Percentiles rank a stretch among this genome's conserved stretches.
phyloP scores from a whole-genome alignment of 306 rosid genomes.

The Medicago truncatula region MtrunA17r5.0-ANR NC_053048.1:9321501-9322000 shows the following conservation, averaged over 20 bases:
- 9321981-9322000: conserved; percentile 26
- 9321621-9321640: conserved; percentile 42
- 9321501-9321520: conserved; percentile 42
- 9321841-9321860: neutral
- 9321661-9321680: conserved; percentile 37
- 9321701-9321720: neutral
- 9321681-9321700: neutral
- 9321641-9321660: conserved; percentile 49
- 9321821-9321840: conserved; percentile 36
- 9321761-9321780: conserved; percentile 47
- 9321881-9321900: neutral
- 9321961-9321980: conserved; percentile 15
- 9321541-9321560: conserved; percentile 45
- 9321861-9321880: neutral
- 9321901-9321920: conserved; percentile 4
- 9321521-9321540: conserved; percentile 35
- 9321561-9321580: conserved; percentile 40
- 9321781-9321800: conserved; percentile 15
- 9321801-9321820: conserved; percentile 38
- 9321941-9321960: conserved; percentile 6
- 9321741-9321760: conserved; percentile 48
- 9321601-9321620: conserved; percentile 41
- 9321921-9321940: conserved; percentile 11
- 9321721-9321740: conserved; percentile 30
- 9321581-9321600: conserved; percentile 34